These are phyloP conservation scores for Elongisporangium undulatum DNA, from an alignment of 352 stramenopile genomes.

Conservation along the genomic window DNA sequence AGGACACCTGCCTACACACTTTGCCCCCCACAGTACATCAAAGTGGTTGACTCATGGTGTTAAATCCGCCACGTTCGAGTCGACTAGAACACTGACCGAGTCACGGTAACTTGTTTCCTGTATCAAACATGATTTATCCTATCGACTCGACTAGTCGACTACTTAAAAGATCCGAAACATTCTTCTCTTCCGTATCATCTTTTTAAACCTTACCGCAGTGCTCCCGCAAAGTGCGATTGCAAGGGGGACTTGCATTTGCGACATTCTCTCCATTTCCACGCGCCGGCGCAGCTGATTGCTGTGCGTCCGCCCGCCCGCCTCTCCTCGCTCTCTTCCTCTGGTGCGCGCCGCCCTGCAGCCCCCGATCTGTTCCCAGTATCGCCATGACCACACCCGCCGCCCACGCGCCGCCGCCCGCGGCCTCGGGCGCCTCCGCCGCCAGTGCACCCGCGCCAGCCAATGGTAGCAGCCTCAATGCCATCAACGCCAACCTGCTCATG, in stretches of 20 bases:
- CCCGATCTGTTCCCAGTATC: constrained; percentile 1
- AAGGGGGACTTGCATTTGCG: background rate
- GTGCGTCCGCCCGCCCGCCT: background rate
- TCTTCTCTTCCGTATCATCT: background rate
- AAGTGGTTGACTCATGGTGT: too few relatives aligned
- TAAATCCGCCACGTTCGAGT: background rate
- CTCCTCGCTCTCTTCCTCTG: background rate
- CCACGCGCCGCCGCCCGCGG: background rate
- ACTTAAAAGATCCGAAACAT: background rate
- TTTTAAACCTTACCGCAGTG: background rate
- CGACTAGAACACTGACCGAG: background rate
- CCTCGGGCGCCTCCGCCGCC: background rate
- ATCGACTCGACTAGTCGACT: background rate
- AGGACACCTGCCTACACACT: background rate
- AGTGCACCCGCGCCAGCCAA: constrained; percentile 2
- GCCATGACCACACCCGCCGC: background rate
- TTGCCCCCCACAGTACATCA: too few relatives aligned
- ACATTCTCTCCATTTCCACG: background rate
- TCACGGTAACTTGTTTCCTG: background rate
- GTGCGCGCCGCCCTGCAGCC: background rate
- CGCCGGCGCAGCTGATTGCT: background rate
- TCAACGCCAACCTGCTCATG: constrained; percentile 71
- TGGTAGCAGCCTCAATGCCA: constrained; percentile 13
- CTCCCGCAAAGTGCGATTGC: background rate
- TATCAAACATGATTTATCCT: background rate